Evolutionary conservation across 179 eudicot species (phyloP).

Genomic region (Silene noctiflora): DNA sequence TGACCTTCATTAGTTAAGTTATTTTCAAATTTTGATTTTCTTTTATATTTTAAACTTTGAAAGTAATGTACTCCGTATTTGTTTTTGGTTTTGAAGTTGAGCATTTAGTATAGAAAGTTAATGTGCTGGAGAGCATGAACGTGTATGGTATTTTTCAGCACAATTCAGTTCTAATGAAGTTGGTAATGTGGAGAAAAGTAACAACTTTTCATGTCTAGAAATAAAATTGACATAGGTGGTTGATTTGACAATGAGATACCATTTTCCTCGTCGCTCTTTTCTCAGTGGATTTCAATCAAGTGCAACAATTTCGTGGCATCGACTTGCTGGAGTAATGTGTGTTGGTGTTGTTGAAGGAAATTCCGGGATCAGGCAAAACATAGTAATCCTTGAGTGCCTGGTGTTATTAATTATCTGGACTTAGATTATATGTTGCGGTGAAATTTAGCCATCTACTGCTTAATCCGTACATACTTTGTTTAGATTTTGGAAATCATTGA

Average conservation of each 20-base stretch:
- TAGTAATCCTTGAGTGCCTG: neutral
- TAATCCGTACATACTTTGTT: neutral
- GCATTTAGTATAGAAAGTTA: neutral
- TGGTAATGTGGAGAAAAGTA: neutral
- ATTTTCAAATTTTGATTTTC: neutral
- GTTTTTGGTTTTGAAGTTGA: neutral
- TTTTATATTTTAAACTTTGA: neutral
- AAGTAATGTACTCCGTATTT: neutral
- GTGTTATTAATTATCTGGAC: too few species aligned
- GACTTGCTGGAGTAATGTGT: neutral
- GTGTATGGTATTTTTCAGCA: neutral
- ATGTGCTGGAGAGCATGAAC: neutral
- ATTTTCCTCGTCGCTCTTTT: too few species aligned
- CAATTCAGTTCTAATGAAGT: neutral
- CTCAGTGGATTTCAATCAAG: too few species aligned
- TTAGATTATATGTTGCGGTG: too few species aligned
- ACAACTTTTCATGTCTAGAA: neutral
- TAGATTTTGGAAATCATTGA: neutral
- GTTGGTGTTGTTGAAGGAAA: neutral
- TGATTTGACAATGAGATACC: neutral
- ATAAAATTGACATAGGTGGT: neutral
- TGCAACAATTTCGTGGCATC: too few species aligned
- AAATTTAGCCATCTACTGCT: too few species aligned
- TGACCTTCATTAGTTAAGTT: neutral
- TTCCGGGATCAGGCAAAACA: neutral